phyloP scores from a whole-genome alignment of 495 filamentous ascomycete genomes.

The Podospora didyma region DNA sequence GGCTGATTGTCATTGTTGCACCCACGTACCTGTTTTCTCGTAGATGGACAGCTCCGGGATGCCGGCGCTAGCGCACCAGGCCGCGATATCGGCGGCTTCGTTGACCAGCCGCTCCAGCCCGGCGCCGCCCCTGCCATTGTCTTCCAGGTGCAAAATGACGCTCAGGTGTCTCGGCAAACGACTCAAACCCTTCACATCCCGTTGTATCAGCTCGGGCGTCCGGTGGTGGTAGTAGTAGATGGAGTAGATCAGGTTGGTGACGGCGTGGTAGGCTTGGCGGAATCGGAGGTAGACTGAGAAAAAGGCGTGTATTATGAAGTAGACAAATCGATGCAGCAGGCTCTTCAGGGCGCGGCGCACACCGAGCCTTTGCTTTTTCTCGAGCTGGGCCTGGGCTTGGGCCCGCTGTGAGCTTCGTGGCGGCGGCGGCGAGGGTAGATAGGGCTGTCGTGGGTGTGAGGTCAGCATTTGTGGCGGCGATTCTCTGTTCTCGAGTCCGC shows the following conservation, averaged over 20 bases:
- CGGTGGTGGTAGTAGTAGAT: conserved; percentile 89
- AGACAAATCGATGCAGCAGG: conserved; percentile 65
- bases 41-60: conserved; percentile 85
- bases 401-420: conserved; percentile 25
- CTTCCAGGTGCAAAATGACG: conserved; percentile 73
- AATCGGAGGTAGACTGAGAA: conserved; percentile 85
- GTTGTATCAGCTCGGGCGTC: conserved; percentile 82
- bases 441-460: conserved; percentile 49
- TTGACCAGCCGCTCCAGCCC: conserved; percentile 78
- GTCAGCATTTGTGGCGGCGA: background rate
- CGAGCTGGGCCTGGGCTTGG: conserved; percentile 4
- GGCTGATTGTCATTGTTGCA: no score
- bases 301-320: conserved; percentile 68
- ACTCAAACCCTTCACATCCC: conserved; percentile 72
- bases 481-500: background rate
- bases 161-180: conserved; percentile 81
- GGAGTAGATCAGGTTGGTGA: conserved; percentile 69
- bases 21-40: conserved; percentile 77
- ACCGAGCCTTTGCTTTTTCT: conserved; percentile 41
- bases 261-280: conserved; percentile 70
- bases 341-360: conserved; percentile 64
- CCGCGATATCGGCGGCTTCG: conserved; percentile 82
- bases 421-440: conserved; percentile 61
- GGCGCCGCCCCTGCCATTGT: conserved; percentile 60
- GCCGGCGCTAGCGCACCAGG: conserved; percentile 85